Base-by-base conservation (phyloP, 1,139 yeast genomes). In the Magnusiomyces fungicola region DNA sequence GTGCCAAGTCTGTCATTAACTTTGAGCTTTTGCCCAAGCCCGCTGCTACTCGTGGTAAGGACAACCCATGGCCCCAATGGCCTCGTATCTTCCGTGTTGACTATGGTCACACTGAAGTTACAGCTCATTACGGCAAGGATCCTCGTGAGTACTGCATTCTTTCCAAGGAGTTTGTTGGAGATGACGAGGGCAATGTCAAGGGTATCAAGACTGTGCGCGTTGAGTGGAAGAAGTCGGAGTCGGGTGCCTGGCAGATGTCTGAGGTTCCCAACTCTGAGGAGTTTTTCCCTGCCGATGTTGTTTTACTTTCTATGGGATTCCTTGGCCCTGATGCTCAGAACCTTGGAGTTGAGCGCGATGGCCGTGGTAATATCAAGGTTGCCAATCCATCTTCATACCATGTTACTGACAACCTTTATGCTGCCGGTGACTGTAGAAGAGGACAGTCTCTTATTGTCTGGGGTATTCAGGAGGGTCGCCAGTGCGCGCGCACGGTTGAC, bases 31-130 rank as follows among this genome's bases (percentile, higher is more conserved):
- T 92, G 62, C 98, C 98, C 54, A 81, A 83, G 63, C 98, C 98
- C 56, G 89, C 97, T 45, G 75, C 77, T 38, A 76, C 79, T 53
- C 81, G 97, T 69, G 86, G 92, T 50, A 85, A 82, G 71, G 97
- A 92, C 71, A 92, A 92, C 70, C 98, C 98, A 70, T 92, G 98
- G 98, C 98, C 98, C 51, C 98, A 92, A 72, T 92, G 97, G 97
- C 97, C 98, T 59, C 80, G 96, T 69, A 80, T 92, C 63, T 90
- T 92, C 83, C 81, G 97, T 66, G 95, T 92, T 53, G 98, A 92
- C 72, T 92, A 92, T 65, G 98, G 98, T 61, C 98, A 92, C 71
- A 78, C 94, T 57, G 98, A 92, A 70, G 97, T 92, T 49, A 78
- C 87, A 54, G 84, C 88, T 49, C 97, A 89, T 68, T 92, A 89